A percentile compares a stretch with the other conserved stretches of the same genome.
phyloP scores from a whole-genome alignment of 2,329 filamentous ascomycete genomes.

The Paraphaeosphaeria minitans region DNA sequence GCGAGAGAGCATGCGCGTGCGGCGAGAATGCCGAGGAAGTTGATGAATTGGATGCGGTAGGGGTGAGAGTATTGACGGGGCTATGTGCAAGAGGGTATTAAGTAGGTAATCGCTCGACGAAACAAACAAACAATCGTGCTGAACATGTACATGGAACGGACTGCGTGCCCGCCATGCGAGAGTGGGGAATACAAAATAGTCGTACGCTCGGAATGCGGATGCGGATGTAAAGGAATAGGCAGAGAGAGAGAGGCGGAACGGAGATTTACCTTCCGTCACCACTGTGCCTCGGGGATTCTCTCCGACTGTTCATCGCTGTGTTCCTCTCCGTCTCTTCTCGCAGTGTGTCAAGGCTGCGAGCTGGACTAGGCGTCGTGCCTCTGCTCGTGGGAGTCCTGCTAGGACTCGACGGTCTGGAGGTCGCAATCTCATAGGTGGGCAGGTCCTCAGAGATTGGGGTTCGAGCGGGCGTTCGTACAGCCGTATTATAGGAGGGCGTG shows the following conservation, averaged over 20 bases:
- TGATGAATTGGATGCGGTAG: conserved; percentile 18
- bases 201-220: conserved; percentile 4
- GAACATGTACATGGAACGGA: background rate
- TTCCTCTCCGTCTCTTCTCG: conserved; percentile 46
- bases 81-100: conserved; percentile 24
- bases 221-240: background rate
- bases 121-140: background rate
- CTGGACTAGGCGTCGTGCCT: conserved; percentile 40
- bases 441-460: conserved; percentile 50
- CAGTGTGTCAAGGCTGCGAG: conserved; percentile 41
- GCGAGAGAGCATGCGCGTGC: conserved; percentile 9
- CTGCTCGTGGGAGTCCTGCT: conserved; percentile 36
- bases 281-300: conserved; percentile 28
- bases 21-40: conserved; percentile 17
- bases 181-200: conserved; percentile 2
- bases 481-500: conserved; percentile 58
- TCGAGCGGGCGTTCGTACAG: conserved; percentile 51
- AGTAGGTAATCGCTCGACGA: conserved; percentile 17
- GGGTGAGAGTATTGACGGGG: conserved; percentile 14
- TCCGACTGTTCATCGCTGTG: conserved; percentile 40
- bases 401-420: conserved; percentile 50
- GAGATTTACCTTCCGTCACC: conserved; percentile 33
- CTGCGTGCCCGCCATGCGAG: background rate
- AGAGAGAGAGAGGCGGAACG: conserved; percentile 4
- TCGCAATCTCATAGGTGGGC: conserved; percentile 54